Base-by-base conservation (phyloP, 2,329 filamentous ascomycete genomes). In the Scopulariopsis brevicaulis region DNA sequence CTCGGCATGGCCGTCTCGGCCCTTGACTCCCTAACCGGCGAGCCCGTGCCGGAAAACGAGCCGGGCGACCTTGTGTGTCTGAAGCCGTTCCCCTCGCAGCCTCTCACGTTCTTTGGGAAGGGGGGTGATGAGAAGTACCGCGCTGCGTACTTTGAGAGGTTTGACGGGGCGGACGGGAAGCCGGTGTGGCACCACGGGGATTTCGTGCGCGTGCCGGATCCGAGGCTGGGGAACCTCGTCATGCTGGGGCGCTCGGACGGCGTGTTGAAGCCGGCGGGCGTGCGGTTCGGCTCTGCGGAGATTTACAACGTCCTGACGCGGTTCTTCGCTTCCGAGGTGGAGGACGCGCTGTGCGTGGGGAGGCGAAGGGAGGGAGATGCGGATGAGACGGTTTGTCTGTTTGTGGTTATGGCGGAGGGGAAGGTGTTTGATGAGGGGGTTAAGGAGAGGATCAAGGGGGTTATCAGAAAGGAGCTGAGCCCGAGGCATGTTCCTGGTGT, bases 171-270 rank as follows among this genome's bases (percentile, higher is more conserved):
- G 22, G 24, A 11, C 14, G 51, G 15, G 6, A n/a, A 10, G 22
- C 68, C 74, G 1, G 78, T 90, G 15, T 97, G 94, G 94, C 91
- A 96, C 67, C 93, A 99, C 67, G 93, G 93, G 34, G 94, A 99
- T 71, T 97, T 96, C 67, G 83, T 96, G 37, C 76, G 78, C 48
- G 79, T 85, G 40, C 70, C 72, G 8, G 87, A 91, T 64, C 80
- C 84, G 0, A 66, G 73, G 18, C 94, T 89, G 0, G 85, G 89
- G 14, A 90, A 91, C 0, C 74, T 97, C 11, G 79, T 90, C 63
- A 97, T 97, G 93, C 80, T 97, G 0, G 93, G 94, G 2, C 82
- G 93, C 28, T 94, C 88, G 56, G 93, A 99, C 65, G 94, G 94
- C 4, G 89, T 97, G 6, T 74, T 99, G 15, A 99, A 99, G 69